Conservation (phyloP, 2,329 filamentous ascomycete genomes). For the Penicillium sp. region DNA sequence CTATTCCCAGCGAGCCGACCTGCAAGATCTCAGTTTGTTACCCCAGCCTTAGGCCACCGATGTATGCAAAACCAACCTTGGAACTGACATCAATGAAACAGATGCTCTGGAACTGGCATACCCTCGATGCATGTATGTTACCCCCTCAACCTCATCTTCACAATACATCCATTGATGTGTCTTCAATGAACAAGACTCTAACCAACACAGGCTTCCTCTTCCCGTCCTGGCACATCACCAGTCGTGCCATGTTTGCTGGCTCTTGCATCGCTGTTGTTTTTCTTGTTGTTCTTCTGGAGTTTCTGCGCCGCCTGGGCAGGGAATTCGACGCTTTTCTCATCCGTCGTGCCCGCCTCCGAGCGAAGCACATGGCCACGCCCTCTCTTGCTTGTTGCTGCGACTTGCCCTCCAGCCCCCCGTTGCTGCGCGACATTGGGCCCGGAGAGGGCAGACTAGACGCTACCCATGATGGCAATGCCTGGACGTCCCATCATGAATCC, state of each 20-base stretch:
- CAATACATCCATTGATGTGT: neutral
- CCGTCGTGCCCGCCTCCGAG: slow-evolving; percentile 40
- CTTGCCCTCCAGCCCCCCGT: too few relatives aligned
- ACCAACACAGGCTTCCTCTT: slow-evolving; percentile 63
- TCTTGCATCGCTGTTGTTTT: slow-evolving; percentile 73
- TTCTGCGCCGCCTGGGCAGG: slow-evolving; percentile 64
- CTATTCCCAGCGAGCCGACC: neutral
- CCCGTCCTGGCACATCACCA: slow-evolving; percentile 65
- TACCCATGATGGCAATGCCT: too few relatives aligned
- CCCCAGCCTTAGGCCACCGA: neutral
- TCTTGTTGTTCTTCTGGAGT: slow-evolving; percentile 69
- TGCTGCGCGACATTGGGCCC: too few relatives aligned
- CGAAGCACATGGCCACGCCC: neutral
- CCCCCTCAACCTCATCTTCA: neutral
- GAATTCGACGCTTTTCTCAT: slow-evolving; percentile 68
- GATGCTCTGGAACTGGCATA: slow-evolving; percentile 29
- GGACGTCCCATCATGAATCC: too few relatives aligned
- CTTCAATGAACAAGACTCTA: neutral
- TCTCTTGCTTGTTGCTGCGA: too few relatives aligned
- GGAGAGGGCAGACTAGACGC: too few relatives aligned
- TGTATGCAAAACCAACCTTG: neutral
- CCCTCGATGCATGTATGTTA: slow-evolving; percentile 21
- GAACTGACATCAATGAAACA: neutral
- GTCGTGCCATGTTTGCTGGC: slow-evolving; percentile 68
- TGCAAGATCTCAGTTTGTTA: slow-evolving; percentile 8